These are phyloP conservation scores for Helianthus annuus DNA, from an alignment of 129 eudicot species.

Conservation along the genomic window HanXRQr2.0-SUNRISE NC_035436.2:191930459-191930958, in stretches of 20 bases:
- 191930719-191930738: constrained; percentile 96
- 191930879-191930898: too few relatives aligned
- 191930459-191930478: constrained; percentile 20
- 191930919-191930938: too few relatives aligned
- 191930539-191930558: constrained; percentile 88
- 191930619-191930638: constrained; percentile 67
- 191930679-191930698: neutral
- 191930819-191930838: neutral
- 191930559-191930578: constrained; percentile 94
- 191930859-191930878: too few relatives aligned
- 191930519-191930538: constrained; percentile 39
- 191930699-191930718: constrained; percentile 77
- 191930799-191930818: constrained; percentile 44
- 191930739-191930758: constrained; percentile 97
- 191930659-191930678: neutral
- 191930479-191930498: constrained; percentile 47
- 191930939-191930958: too few relatives aligned
- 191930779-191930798: constrained; percentile 90
- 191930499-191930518: constrained; percentile 29
- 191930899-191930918: too few relatives aligned
- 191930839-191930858: too few relatives aligned
- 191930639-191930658: neutral
- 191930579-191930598: constrained; percentile 96
- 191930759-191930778: constrained; percentile 98
- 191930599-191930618: constrained; percentile 94